Percentiles rank a stretch among this genome's conserved stretches.
These are phyloP conservation scores for Cutaneotrichosporon cavernicola DNA, from an alignment of 1,284 basidiomycete genomes.

Conservation along the genomic window DNA sequence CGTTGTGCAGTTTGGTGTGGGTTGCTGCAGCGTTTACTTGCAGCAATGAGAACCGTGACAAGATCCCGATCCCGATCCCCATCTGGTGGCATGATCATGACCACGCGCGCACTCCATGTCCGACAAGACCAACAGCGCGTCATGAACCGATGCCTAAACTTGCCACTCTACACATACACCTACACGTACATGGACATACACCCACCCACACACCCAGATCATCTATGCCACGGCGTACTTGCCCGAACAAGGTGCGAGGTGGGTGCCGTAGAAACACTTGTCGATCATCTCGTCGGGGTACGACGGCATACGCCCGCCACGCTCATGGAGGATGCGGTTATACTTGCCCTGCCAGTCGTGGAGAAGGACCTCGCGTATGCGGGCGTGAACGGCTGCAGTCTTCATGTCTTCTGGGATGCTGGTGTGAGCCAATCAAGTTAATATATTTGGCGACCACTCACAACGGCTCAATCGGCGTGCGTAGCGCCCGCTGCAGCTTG, in stretches of 20 bases:
- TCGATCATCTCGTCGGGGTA: conserved; percentile 9
- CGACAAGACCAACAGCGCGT: too few relatives aligned
- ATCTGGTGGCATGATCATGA: too few relatives aligned
- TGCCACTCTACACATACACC: background rate
- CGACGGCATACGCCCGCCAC: conserved; percentile 25
- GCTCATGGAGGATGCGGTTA: conserved; percentile 16
- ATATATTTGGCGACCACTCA: conserved; percentile 17
- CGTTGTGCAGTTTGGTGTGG: too few relatives aligned
- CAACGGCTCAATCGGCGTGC: conserved; percentile 35
- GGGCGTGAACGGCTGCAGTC: conserved; percentile 21
- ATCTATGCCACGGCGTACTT: too few relatives aligned
- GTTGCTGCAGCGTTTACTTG: too few relatives aligned
- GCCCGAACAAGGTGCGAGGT: too few relatives aligned
- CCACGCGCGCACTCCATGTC: too few relatives aligned
- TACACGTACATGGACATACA: conserved; percentile 11
- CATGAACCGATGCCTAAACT: too few relatives aligned
- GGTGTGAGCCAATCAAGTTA: background rate
- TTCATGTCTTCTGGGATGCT: conserved; percentile 39
- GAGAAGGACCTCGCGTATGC: conserved; percentile 29
- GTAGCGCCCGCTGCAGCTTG: conserved; percentile 31
- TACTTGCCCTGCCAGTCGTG: conserved; percentile 37
- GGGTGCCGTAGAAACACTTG: conserved; percentile 3
- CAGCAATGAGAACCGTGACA: too few relatives aligned
- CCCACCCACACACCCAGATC: conserved; percentile 15
- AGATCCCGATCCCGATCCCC: too few relatives aligned